Percentiles rank a stretch among this genome's conserved stretches.
Conservation (phyloP, 805 yeast species). For the Kuraishia cidri region DNA sequence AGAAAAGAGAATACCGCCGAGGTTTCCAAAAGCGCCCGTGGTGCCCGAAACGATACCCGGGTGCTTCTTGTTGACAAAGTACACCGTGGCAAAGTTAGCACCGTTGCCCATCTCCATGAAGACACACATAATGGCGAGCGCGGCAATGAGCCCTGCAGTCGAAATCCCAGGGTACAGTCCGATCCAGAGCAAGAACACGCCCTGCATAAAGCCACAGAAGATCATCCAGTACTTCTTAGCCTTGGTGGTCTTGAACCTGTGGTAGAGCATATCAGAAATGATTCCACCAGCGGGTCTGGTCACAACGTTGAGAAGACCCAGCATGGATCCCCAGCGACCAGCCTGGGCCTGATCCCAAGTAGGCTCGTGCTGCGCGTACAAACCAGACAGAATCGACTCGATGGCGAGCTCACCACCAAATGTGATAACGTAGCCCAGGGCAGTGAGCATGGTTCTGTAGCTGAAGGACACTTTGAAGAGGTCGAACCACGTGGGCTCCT, state of each 20-base stretch:
- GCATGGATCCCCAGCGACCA: constrained; percentile 23
- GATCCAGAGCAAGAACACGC: constrained; percentile 24
- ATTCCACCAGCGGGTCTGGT: constrained; percentile 20
- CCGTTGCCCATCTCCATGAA: constrained; percentile 30
- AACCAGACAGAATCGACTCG: constrained; percentile 15
- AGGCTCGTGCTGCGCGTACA: constrained; percentile 10
- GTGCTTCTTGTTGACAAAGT: constrained; percentile 22
- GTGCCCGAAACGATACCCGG: constrained; percentile 26
- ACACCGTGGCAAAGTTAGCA: constrained; percentile 25
- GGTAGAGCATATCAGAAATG: constrained; percentile 18
- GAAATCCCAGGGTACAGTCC: constrained; percentile 18
- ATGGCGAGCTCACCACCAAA: constrained; percentile 22
- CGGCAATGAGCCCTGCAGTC: constrained; percentile 18
- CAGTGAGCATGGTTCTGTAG: constrained; percentile 18
- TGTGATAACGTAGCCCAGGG: constrained; percentile 15
- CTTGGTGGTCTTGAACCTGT: constrained; percentile 15
- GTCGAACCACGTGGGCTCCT: constrained; percentile 11
- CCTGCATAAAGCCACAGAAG: constrained; percentile 18
- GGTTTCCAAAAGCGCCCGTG: constrained; percentile 25
- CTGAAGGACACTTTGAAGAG: constrained; percentile 10
- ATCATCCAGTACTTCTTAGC: constrained; percentile 23
- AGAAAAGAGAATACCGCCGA: constrained; percentile 25
- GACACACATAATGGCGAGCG: constrained; percentile 18
- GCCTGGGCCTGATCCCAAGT: constrained; percentile 13
- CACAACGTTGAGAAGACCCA: constrained; percentile 19